These are phyloP conservation scores for Fusarium zealandicum DNA, from an alignment of 2,329 filamentous ascomycete genomes.

Conservation along the genomic window DNA sequence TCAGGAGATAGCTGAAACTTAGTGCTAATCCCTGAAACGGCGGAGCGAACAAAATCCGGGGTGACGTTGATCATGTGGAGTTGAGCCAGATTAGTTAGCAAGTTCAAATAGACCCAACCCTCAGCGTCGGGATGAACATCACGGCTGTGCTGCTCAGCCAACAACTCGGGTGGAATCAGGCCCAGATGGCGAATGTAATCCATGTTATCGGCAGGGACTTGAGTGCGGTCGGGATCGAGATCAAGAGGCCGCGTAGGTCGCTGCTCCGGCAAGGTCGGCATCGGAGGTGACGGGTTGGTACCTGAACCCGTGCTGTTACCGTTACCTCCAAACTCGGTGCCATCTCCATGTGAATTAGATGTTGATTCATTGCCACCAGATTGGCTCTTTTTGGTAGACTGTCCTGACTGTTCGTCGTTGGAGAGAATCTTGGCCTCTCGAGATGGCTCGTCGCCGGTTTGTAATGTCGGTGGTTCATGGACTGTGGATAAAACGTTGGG, in stretches of 20 bases:
- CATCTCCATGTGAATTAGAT: conserved; percentile 58
- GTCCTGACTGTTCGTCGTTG: conserved; percentile 40
- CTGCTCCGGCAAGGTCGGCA: conserved; percentile 65
- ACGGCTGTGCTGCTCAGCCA: conserved; percentile 50
- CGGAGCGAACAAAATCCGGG: conserved; percentile 75
- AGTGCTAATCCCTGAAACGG: conserved; percentile 72
- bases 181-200: conserved; percentile 80
- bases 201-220: conserved; percentile 79
- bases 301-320: conserved; percentile 44
- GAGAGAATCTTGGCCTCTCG: conserved; percentile 60
- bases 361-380: conserved; percentile 54
- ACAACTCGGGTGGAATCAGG: conserved; percentile 65
- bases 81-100: conserved; percentile 82
- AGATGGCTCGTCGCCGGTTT: conserved; percentile 40
- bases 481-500: conserved; percentile 23
- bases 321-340: conserved; percentile 53
- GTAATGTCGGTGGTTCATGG: conserved; percentile 48
- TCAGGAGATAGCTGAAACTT: conserved; percentile 81
- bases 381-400: conserved; percentile 48
- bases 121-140: conserved; percentile 69
- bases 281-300: conserved; percentile 52
- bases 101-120: conserved; percentile 84
- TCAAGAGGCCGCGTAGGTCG: conserved; percentile 79
- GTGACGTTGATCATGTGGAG: conserved; percentile 87
- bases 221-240: conserved; percentile 78